Conservation (phyloP, 1,284 basidiomycete genomes). For the Farysia itapuensis region DNA sequence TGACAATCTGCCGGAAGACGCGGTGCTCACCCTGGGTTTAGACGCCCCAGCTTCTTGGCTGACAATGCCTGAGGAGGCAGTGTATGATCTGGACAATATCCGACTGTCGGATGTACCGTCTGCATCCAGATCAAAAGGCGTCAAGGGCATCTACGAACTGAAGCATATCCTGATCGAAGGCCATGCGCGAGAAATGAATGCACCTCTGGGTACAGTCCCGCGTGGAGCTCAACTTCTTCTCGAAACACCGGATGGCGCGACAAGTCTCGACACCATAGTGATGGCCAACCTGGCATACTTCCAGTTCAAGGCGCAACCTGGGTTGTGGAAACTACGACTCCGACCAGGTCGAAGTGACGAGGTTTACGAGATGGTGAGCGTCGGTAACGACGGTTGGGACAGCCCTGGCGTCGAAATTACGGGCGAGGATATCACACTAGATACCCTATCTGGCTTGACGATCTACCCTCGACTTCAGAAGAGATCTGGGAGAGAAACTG, state of each 20-base stretch:
- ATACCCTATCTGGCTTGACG: conserved; percentile 82
- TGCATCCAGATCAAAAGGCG: conserved; percentile 62
- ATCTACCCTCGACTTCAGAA: conserved; percentile 79
- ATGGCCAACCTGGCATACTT: conserved; percentile 95
- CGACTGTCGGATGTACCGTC: conserved; percentile 72
- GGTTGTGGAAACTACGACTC: conserved; percentile 79
- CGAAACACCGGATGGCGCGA: conserved; percentile 36
- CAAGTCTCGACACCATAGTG: conserved; percentile 64
- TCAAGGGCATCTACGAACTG: conserved; percentile 82
- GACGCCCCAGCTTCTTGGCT: conserved; percentile 89
- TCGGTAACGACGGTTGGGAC: conserved; percentile 72
- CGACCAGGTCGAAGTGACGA: conserved; percentile 77
- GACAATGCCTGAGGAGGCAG: conserved; percentile 80
- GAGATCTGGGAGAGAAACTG: conserved; percentile 74
- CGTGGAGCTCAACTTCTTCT: conserved; percentile 63
- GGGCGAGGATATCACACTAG: conserved; percentile 62
- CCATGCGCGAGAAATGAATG: conserved; percentile 73
- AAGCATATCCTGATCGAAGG: conserved; percentile 92
- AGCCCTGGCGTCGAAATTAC: conserved; percentile 69
- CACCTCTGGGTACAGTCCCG: conserved; percentile 72
- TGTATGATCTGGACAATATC: conserved; percentile 94
- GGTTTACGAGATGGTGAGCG: conserved; percentile 79
- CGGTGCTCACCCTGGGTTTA: conserved; percentile 88
- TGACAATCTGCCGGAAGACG: conserved; percentile 63
- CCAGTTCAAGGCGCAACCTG: conserved; percentile 90